Conservation (phyloP, 805 yeast genomes). For the Cyberlindnera sargentensis region DNA sequence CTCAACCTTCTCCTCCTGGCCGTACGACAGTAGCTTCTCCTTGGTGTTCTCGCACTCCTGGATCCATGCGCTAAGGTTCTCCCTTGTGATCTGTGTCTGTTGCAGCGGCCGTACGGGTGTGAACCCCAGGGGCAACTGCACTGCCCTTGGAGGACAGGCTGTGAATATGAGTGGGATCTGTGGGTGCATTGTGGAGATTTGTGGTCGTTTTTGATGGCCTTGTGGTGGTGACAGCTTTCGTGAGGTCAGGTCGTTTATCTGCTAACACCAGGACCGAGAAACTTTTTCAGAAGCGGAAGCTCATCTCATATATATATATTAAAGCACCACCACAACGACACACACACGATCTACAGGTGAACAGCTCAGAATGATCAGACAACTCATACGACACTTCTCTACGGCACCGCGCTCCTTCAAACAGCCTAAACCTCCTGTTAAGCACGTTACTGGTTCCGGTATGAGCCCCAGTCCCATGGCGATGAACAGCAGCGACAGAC, state of each 20-base stretch:
- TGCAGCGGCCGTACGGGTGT: slow-evolving; percentile 30
- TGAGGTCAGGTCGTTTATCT: too few relatives aligned
- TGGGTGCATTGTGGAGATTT: neutral
- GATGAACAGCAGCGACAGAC: neutral
- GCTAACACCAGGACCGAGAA: too few relatives aligned
- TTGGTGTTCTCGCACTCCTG: slow-evolving; percentile 27
- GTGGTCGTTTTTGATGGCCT: too few relatives aligned
- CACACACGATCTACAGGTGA: neutral
- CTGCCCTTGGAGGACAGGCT: slow-evolving; percentile 46
- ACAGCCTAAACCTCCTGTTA: neutral
- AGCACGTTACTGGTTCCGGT: too few relatives aligned
- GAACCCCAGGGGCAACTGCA: slow-evolving; percentile 45
- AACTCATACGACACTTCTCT: neutral
- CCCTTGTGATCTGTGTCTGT: slow-evolving; percentile 23
- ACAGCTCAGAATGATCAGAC: neutral
- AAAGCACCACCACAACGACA: neutral
- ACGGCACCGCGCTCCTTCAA: neutral
- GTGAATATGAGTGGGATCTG: slow-evolving; percentile 46
- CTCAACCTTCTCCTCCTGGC: slow-evolving; percentile 17
- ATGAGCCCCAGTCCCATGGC: too few relatives aligned
- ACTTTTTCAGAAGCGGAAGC: neutral
- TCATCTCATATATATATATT: neutral
- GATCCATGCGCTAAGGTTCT: slow-evolving; percentile 26
- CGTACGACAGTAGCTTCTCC: slow-evolving; percentile 20
- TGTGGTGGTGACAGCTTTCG: too few relatives aligned